These are phyloP conservation scores for Naumovozyma baii DNA, from an alignment of 805 yeast genomes.

Conservation along the genomic window DNA sequence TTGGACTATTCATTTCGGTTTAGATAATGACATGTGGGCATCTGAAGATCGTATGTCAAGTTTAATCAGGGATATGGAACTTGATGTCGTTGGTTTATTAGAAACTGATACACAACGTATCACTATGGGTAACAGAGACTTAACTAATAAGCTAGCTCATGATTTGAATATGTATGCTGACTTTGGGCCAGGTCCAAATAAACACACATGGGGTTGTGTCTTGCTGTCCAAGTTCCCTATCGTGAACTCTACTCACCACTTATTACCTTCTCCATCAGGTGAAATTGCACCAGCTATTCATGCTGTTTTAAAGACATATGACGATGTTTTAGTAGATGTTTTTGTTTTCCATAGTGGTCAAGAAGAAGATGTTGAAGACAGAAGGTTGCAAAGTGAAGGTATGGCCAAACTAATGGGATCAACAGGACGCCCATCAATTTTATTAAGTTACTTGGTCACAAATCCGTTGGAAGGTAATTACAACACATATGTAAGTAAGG, in stretches of 20 bases:
- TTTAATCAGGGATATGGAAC: constrained; percentile 71
- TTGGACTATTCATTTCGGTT: constrained; percentile 96
- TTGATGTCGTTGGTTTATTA: constrained; percentile 82
- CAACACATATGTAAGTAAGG: constrained; percentile 77
- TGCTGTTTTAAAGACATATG: constrained; percentile 88
- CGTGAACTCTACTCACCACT: constrained; percentile 77
- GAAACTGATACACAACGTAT: constrained; percentile 92
- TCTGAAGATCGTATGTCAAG: constrained; percentile 83
- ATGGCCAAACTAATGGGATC: constrained; percentile 74
- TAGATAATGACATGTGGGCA: constrained; percentile 98
- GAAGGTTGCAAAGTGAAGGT: constrained; percentile 73
- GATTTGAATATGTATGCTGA: constrained; percentile 92
- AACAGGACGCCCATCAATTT: constrained; percentile 70
- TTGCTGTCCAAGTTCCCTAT: constrained; percentile 91
- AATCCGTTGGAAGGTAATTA: constrained; percentile 83
- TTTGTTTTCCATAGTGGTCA: constrained; percentile 98
- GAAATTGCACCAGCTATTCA: constrained; percentile 97
- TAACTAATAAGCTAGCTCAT: constrained; percentile 84
- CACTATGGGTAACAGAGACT: constrained; percentile 90
- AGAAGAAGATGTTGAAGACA: constrained; percentile 92
- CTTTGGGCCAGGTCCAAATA: constrained; percentile 95
- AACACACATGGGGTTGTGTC: constrained; percentile 97
- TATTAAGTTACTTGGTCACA: constrained; percentile 85
- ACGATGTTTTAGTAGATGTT: constrained; percentile 67
- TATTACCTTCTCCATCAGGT: constrained; percentile 94